Conservation (phyloP, 2,329 filamentous ascomycete species). For the Geosmithia morbida region DNA sequence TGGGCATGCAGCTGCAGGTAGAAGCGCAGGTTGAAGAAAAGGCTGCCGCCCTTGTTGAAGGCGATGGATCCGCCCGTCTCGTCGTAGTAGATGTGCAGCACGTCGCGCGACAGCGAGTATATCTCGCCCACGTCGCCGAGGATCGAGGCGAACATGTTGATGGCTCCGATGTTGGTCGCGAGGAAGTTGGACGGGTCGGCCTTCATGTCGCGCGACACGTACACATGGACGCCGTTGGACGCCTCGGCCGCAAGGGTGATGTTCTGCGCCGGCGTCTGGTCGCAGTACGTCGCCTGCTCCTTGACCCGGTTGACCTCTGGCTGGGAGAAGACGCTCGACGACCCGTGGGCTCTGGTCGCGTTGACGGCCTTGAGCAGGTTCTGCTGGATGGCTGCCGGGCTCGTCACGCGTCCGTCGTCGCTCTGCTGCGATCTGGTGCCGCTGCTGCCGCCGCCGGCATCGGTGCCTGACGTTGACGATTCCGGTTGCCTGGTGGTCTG, state of each 20-base stretch:
- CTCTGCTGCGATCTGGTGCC: slow-evolving; percentile 11
- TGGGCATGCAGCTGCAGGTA: slow-evolving; percentile 64
- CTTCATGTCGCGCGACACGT: slow-evolving; percentile 43
- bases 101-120: slow-evolving; percentile 54
- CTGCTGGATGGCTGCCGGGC: slow-evolving; percentile 46
- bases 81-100: slow-evolving; percentile 81
- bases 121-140: slow-evolving; percentile 56
- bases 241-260: slow-evolving; percentile 57
- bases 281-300: slow-evolving; percentile 78
- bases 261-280: slow-evolving; percentile 59
- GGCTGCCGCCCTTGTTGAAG: slow-evolving; percentile 74
- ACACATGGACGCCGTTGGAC: slow-evolving; percentile 59
- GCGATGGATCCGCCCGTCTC: slow-evolving; percentile 69
- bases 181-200: slow-evolving; percentile 40
- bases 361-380: slow-evolving; percentile 68
- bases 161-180: slow-evolving; percentile 37
- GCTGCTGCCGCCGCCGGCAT: slow-evolving; percentile 2
- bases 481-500: slow-evolving; percentile 8
- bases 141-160: slow-evolving; percentile 56
- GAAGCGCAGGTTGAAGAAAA: slow-evolving; percentile 90
- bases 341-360: slow-evolving; percentile 64
- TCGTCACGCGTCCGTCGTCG: slow-evolving; percentile 41
- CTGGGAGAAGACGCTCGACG: slow-evolving; percentile 55
- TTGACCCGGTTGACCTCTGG: slow-evolving; percentile 60
- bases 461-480: neutral